A percentile compares a stretch with the other conserved stretches of the same genome.
Conservation (phyloP, 228 moss, liverwort and hornwort genomes). For the Sphagnum magellanicum region DNA sequence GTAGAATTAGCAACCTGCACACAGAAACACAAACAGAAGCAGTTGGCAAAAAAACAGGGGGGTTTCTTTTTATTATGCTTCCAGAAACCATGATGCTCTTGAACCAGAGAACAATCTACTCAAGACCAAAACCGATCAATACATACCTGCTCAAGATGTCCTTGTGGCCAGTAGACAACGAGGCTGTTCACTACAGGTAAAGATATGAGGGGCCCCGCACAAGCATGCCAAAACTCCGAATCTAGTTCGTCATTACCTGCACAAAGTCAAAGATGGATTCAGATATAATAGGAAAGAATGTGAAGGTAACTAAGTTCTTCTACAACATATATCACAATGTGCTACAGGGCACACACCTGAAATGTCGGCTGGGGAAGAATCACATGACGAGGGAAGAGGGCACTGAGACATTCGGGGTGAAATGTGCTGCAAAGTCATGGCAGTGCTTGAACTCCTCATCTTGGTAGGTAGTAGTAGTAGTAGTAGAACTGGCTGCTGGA, state of each 20-base stretch:
- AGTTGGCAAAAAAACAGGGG: too few relatives aligned
- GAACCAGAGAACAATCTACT: background rate
- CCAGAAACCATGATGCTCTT: background rate
- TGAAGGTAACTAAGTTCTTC: too few relatives aligned
- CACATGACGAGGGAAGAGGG: too few relatives aligned
- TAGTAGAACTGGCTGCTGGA: too few relatives aligned
- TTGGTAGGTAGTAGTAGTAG: too few relatives aligned
- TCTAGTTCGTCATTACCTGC: conserved; percentile 51
- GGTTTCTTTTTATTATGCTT: background rate
- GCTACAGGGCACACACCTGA: too few relatives aligned
- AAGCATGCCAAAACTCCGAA: conserved; percentile 79
- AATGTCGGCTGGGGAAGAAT: too few relatives aligned
- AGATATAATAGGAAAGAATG: too few relatives aligned
- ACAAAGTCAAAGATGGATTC: background rate
- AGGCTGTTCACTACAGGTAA: conserved; percentile 48
- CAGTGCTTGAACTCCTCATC: too few relatives aligned
- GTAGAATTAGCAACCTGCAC: conserved; percentile 37
- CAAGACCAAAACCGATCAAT: background rate
- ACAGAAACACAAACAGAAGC: background rate
- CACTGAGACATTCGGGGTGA: too few relatives aligned
- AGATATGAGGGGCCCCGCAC: conserved; percentile 63
- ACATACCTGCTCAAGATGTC: conserved; percentile 80
- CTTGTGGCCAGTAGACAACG: conserved; percentile 77
- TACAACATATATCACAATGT: too few relatives aligned
- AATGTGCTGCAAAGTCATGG: too few relatives aligned